Evolutionary conservation across 805 yeast species (phyloP).

Genomic region (Sporopachydermia lactativora): DNA sequence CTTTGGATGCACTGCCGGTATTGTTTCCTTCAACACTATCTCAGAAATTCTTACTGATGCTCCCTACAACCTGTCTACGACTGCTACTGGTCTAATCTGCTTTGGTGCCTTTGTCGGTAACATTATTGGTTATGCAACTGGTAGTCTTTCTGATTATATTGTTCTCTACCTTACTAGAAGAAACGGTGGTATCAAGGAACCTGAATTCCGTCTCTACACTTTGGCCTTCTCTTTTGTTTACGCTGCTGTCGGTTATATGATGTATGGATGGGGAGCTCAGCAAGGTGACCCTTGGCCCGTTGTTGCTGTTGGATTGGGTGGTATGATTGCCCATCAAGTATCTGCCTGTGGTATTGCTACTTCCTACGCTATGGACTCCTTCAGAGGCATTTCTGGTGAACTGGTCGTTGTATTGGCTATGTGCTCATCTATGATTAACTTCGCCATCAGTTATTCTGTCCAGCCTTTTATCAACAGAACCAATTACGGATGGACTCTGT

Average conservation of each 20-base stretch:
- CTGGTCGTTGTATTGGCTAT: conserved; percentile 52
- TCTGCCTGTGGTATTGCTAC: conserved; percentile 59
- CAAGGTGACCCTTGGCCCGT: conserved; percentile 37
- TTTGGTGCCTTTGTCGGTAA: conserved; percentile 56
- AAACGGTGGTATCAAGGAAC: conserved; percentile 47
- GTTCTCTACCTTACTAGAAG: conserved; percentile 47
- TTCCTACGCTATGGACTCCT: conserved; percentile 52
- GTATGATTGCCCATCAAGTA: conserved; percentile 58
- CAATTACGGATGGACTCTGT: conserved; percentile 39
- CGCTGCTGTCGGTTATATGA: conserved; percentile 46
- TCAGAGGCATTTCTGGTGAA: conserved; percentile 56
- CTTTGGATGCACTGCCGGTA: neutral
- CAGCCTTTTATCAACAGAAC: conserved; percentile 41
- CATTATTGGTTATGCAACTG: conserved; percentile 34
- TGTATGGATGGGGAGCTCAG: conserved; percentile 56
- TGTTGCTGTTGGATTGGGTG: conserved; percentile 46
- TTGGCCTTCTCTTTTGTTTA: conserved; percentile 39
- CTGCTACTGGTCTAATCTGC: conserved; percentile 1
- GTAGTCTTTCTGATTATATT: conserved; percentile 42
- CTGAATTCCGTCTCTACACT: conserved; percentile 50
- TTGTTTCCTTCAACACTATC: neutral
- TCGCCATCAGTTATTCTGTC: conserved; percentile 48
- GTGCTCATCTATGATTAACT: conserved; percentile 37
- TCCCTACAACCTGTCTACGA: neutral
- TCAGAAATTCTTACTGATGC: neutral